phyloP scores from a whole-genome alignment of 1,284 basidiomycete genomes.

The Trametes versicolor region DNA sequence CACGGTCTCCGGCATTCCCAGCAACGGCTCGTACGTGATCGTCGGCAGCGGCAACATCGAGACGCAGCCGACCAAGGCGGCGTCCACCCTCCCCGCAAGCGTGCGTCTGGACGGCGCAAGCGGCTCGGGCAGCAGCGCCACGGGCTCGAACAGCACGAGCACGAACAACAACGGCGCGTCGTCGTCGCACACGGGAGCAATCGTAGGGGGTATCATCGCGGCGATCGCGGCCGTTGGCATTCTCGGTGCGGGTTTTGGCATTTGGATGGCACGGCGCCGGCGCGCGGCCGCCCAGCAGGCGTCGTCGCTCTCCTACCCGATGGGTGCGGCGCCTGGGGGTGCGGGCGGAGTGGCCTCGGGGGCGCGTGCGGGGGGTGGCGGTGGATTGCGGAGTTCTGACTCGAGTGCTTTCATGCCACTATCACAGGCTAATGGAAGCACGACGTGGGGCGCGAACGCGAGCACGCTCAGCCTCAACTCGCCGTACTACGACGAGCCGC shows the following conservation, averaged over 20 bases:
- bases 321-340: conserved; percentile 47
- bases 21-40: conserved; percentile 77
- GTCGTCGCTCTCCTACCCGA: conserved; percentile 47
- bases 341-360: conserved; percentile 36
- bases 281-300: conserved; percentile 48
- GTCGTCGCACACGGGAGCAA: conserved; percentile 51
- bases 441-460: conserved; percentile 51
- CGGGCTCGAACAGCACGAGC: conserved; percentile 19
- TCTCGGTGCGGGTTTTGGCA: conserved; percentile 58
- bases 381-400: conserved; percentile 54
- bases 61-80: conserved; percentile 61
- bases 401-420: conserved; percentile 69
- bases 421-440: conserved; percentile 62
- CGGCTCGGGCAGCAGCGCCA: conserved; percentile 32
- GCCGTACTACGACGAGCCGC: conserved; percentile 57
- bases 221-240: conserved; percentile 58
- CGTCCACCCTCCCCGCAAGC: conserved; percentile 62
- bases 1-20: conserved; percentile 85
- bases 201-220: conserved; percentile 63
- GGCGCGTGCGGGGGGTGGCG: conserved; percentile 34
- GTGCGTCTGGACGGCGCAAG: conserved; percentile 51
- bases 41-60: conserved; percentile 85
- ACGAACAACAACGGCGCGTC: conserved; percentile 31
- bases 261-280: conserved; percentile 56
- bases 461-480: conserved; percentile 52